These are phyloP conservation scores for Meira miltonrushii DNA, from an alignment of 1,284 basidiomycete genomes.

Conservation along the genomic window DNA sequence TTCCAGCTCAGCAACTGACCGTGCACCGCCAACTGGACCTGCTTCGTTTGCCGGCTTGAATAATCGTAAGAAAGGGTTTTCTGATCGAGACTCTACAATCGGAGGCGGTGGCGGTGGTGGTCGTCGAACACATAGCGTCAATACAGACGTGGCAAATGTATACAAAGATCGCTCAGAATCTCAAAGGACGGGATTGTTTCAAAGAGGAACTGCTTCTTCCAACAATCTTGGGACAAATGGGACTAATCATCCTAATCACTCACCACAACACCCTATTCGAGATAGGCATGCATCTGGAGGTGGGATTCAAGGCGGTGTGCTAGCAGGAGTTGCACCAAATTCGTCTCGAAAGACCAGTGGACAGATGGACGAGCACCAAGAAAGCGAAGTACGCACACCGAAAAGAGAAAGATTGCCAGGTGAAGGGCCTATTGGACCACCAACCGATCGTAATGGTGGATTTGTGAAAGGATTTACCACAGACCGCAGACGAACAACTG, in stretches of 20 bases:
- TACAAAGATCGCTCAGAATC: slow-evolving; percentile 25
- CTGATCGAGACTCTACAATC: too few species aligned
- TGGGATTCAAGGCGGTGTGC: slow-evolving; percentile 41
- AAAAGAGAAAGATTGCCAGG: slow-evolving; percentile 33
- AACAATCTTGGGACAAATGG: slow-evolving; percentile 10
- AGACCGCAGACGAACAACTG: slow-evolving; percentile 18
- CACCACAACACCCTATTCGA: neutral
- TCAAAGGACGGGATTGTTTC: slow-evolving; percentile 36
- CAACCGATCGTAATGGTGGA: slow-evolving; percentile 41
- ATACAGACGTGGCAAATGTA: slow-evolving; percentile 23
- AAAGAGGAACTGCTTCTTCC: slow-evolving; percentile 28
- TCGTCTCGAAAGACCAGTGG: neutral
- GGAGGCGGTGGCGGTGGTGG: too few species aligned
- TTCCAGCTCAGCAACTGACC: slow-evolving; percentile 2
- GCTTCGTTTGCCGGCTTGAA: too few species aligned
- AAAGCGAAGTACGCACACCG: too few species aligned
- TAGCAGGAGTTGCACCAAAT: slow-evolving; percentile 33
- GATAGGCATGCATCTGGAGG: slow-evolving; percentile 29
- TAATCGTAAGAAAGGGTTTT: too few species aligned
- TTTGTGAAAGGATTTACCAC: slow-evolving; percentile 36
- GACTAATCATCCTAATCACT: slow-evolving; percentile 26
- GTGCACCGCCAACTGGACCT: too few species aligned
- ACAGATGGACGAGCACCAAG: neutral
- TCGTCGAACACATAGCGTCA: slow-evolving; percentile 15
- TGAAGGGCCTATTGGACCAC: slow-evolving; percentile 43